Base-by-base conservation (phyloP, 306 rosid species). In the Prosopis cineraria region DNA sequence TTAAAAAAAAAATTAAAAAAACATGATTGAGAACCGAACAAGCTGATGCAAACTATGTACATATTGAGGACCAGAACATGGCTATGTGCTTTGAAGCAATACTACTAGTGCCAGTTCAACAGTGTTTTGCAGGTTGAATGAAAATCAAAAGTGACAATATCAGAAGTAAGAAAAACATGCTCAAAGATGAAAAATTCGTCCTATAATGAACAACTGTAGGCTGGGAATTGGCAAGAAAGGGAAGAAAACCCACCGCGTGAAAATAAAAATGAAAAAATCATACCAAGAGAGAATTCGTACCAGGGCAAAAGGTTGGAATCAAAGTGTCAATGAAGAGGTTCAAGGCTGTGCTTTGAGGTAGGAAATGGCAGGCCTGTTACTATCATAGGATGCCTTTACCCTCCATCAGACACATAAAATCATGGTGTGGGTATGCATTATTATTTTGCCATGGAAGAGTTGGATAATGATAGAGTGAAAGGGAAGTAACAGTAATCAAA, bases 381-480 rank as follows among this genome's bases (percentile, higher is more conserved):
- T 70, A 62, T 74, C 89, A 79, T 79, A 59, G 89, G 86, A 85
- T 85, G 84, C 89, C 83, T 31, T 30, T 53, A 45, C 53, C n/a
- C 24, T 79, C 68, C 78, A 79, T 84, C 84, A 52, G 86, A 79
- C 89, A 82, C 37, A 78, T 65, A 19, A 27, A 45, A 81, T 68
- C 63, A 68, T 74, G 45, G 39, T 74, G 48, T 63, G 50, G 73
- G 27, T 19, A 2, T n/a, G 47, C 63, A 62, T 58, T 43, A 80
- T 48, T 41, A 43, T 68, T 41, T 2, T 43, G 36, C 37, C 13
- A 41, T 39, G 12, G 1, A 62, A 45, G 71, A 75, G 59, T 50
- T 37, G 25, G 50, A 58, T 16, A 55, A 70, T 24, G 25, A 53
- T 53, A 52, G 79, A 59, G 78, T 73, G 74, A 66, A 45, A 78